phyloP scores from a whole-genome alignment of 1,284 basidiomycete genomes.

The Apiotrichum veenhuisii region DNA sequence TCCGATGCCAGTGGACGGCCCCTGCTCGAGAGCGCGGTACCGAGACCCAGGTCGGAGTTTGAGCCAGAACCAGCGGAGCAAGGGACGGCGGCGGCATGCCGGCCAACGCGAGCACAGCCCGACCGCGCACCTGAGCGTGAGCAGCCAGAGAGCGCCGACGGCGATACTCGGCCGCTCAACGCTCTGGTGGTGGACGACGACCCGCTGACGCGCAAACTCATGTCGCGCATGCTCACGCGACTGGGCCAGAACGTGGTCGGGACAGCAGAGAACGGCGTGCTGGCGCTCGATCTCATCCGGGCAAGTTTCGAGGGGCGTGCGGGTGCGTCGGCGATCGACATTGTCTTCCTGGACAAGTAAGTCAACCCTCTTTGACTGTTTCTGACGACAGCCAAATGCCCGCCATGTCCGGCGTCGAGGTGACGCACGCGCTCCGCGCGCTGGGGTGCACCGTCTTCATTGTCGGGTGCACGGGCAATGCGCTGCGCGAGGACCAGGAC shows the following conservation, averaged over 20 bases:
- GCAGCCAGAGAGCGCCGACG: slow-evolving; percentile 36
- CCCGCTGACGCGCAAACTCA: slow-evolving; percentile 69
- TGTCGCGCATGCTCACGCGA: slow-evolving; percentile 73
- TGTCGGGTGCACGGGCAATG: slow-evolving; percentile 49
- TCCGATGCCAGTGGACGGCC: background rate
- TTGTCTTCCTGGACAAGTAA: slow-evolving; percentile 20
- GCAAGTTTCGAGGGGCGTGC: background rate
- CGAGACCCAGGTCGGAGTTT: too few species aligned
- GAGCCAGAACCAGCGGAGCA: too few species aligned
- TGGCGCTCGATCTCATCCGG: slow-evolving; percentile 68
- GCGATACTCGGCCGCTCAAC: slow-evolving; percentile 30
- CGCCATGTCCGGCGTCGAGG: slow-evolving; percentile 70
- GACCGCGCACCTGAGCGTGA: slow-evolving; percentile 25
- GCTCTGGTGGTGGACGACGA: slow-evolving; percentile 35
- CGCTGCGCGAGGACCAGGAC: slow-evolving; percentile 60
- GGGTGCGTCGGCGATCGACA: background rate
- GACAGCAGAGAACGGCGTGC: slow-evolving; percentile 76
- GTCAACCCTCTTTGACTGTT: background rate
- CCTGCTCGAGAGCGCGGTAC: too few species aligned
- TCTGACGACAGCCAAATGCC: slow-evolving; percentile 54
- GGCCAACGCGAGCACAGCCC: background rate
- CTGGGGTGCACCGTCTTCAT: slow-evolving; percentile 68
- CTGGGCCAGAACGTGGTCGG: slow-evolving; percentile 71
- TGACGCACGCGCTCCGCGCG: slow-evolving; percentile 62
- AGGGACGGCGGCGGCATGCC: too few species aligned